These are phyloP conservation scores for Wakefieldia striispora DNA, from an alignment of 768 basidiomycete genomes.

Conservation along the genomic window DNA sequence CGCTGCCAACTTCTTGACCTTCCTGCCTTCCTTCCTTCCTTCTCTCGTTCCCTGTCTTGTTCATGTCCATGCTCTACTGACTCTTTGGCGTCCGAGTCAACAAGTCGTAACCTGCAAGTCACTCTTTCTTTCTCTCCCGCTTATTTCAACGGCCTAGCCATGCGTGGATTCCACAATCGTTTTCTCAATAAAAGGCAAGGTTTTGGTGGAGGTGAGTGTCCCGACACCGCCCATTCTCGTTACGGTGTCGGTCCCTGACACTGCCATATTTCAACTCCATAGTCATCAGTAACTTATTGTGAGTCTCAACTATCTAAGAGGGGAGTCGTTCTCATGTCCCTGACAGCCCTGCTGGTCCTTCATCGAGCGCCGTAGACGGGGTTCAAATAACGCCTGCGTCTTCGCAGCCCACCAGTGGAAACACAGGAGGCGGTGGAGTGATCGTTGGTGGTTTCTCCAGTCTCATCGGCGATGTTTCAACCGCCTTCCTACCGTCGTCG, in stretches of 20 bases:
- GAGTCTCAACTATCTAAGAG: slow-evolving; percentile 2
- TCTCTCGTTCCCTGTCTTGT: no score
- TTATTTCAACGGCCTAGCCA: slow-evolving; percentile 15
- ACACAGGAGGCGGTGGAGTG: slow-evolving; percentile 1
- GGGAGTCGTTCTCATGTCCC: background rate
- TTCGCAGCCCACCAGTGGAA: background rate
- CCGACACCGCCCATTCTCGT: background rate
- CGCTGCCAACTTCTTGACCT: no score
- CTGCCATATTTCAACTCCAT: background rate
- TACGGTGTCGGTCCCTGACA: background rate
- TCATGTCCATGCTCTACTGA: slow-evolving; percentile 13
- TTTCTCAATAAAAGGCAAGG: slow-evolving; percentile 26
- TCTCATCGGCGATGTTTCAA: slow-evolving; percentile 10
- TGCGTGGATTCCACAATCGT: slow-evolving; percentile 22
- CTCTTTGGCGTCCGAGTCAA: no score
- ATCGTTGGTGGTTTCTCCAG: slow-evolving; percentile 15
- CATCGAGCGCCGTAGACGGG: background rate
- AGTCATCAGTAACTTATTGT: slow-evolving; percentile 24
- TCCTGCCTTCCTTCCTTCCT: background rate
- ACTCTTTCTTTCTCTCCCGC: slow-evolving; percentile 23
- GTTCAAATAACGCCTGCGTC: background rate
- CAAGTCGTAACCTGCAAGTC: slow-evolving; percentile 11
- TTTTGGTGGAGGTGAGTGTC: slow-evolving; percentile 27
- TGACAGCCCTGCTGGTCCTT: slow-evolving; percentile 9
- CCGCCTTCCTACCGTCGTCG: slow-evolving; percentile 14